Base-by-base conservation (phyloP, 2,329 filamentous ascomycete genomes). In the Laburnicola sp. region DNA sequence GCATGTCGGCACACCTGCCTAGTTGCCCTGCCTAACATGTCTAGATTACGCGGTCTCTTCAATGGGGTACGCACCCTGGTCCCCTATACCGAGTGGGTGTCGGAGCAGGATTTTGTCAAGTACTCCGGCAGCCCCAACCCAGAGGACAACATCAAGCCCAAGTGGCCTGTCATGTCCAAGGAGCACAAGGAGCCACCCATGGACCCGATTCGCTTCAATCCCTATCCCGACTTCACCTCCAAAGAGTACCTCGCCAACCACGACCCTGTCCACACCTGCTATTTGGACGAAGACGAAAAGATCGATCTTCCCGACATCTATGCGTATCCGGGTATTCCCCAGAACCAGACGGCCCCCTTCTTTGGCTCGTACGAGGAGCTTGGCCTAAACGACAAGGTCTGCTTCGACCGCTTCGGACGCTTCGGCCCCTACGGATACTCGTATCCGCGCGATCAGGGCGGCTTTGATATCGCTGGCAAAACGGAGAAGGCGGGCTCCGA, bases 221-320 rank as follows among this genome's bases (percentile, higher is more conserved):
- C 78, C 8, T 80, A 80, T 58, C 70, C 73, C 10, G 72, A 76
- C 49, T 78, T 70, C 58, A 58, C 65, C 16, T 74, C 75, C 4
- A 60, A 63, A 50, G 69, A 73, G 45, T 79, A 78, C 63, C 75
- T 76, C 38, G 72, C 74, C 53, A 73, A 78, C 35, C 76, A 83
- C 58, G 74, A 80, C 46, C 73, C 76, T 16, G 81, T 86, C 10
- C 75, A 82, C 54, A 75, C 77, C 6, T 90, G 87, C 72, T 88
- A 81, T 59, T 75, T 89, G 28, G 86, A 89, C 60, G 74, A 76
- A 21, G 78, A 81, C 10, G 78, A 83, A 37, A 82, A 75, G 27
- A 69, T 86, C 2, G 62, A 73, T 0, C 78, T 79, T 0, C 87
- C 87, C 0, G 81, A 86, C 55, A 72, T 88, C 25, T 88, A 83